A percentile compares a stretch with the other conserved stretches of the same genome.
Evolutionary conservation across 2,329 filamentous ascomycete genomes (phyloP).

Genomic region (Sclerotinia subarctica): DNA sequence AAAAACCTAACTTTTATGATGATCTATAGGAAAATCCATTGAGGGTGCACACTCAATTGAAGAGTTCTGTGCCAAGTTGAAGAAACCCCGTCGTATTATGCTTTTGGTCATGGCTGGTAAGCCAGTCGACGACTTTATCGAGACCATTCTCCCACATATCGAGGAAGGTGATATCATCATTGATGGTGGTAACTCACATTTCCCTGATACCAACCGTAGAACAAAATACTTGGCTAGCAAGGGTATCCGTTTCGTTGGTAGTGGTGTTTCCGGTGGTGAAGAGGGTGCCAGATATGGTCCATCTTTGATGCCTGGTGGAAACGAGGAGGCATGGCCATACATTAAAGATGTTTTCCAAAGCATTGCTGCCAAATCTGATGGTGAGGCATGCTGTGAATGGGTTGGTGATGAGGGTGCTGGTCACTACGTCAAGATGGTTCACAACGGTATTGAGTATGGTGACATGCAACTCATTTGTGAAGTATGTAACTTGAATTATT

Average conservation of each 20-base stretch:
- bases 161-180: conserved; percentile 96
- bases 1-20: conserved; percentile 20
- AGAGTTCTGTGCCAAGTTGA: conserved; percentile 95
- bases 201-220: conserved; percentile 97
- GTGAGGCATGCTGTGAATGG: conserved; percentile 98
- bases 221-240: conserved; percentile 82
- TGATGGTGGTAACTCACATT: conserved; percentile 98
- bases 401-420: conserved; percentile 99
- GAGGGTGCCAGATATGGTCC: conserved; percentile 98
- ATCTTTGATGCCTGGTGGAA: conserved; percentile 97
- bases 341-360: conserved; percentile 99
- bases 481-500: conserved; percentile 53
- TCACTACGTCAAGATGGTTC: conserved; percentile 99
- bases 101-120: conserved; percentile 97
- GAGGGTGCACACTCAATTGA: conserved; percentile 89
- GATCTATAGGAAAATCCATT: conserved; percentile 72
- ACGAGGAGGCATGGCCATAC: conserved; percentile 95
- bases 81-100: conserved; percentile 96
- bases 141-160: conserved; percentile 81
- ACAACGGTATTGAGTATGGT: conserved; percentile 99
- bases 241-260: conserved; percentile 93
- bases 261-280: conserved; percentile 97
- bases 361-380: conserved; percentile 96
- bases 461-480: conserved; percentile 99
- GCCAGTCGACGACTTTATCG: conserved; percentile 98